phyloP scores from a whole-genome alignment of 495 filamentous ascomycete genomes.

The Entonaema liquescens region DNA sequence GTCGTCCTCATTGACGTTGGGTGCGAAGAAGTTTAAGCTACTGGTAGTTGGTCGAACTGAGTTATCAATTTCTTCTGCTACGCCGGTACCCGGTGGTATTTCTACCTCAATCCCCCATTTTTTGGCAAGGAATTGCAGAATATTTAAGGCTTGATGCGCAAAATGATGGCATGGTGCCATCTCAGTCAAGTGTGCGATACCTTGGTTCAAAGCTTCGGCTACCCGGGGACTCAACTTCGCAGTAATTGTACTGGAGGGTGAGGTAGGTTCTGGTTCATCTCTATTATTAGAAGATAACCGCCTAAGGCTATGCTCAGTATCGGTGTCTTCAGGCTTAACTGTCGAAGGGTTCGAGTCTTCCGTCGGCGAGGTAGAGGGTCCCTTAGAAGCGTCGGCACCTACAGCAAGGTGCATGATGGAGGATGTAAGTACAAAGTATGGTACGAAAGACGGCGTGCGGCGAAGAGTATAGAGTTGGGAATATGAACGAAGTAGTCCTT shows the following conservation, averaged over 20 bases:
- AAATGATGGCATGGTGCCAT: conserved; percentile 68
- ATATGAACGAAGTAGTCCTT: conserved; percentile 64
- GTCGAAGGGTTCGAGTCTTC: conserved; percentile 35
- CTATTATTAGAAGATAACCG: conserved; percentile 32
- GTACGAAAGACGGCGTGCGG: conserved; percentile 65
- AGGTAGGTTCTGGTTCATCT: conserved; percentile 39
- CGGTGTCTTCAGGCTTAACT: conserved; percentile 36
- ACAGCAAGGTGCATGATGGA: conserved; percentile 67
- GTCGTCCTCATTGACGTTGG: conserved; percentile 54
- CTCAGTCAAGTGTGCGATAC: conserved; percentile 62
- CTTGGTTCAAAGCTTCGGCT: conserved; percentile 51
- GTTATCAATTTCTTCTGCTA: conserved; percentile 41
- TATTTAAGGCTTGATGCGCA: conserved; percentile 65
- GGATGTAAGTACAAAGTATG: conserved; percentile 67
- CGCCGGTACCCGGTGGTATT: conserved; percentile 34
- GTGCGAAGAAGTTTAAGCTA: conserved; percentile 61
- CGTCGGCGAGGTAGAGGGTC: conserved; percentile 24
- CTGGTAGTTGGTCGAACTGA: conserved; percentile 50
- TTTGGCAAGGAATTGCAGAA: conserved; percentile 61
- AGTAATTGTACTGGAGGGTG: conserved; percentile 35
- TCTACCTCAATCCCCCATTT: conserved; percentile 66
- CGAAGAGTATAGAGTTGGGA: conserved; percentile 66
- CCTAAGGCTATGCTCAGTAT: conserved; percentile 20
- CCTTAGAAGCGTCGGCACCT: conserved; percentile 43
- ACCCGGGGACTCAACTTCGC: conserved; percentile 44